phyloP scores from a whole-genome alignment of 1,139 yeast genomes.

The Suhomyces panamericanus region DNA sequence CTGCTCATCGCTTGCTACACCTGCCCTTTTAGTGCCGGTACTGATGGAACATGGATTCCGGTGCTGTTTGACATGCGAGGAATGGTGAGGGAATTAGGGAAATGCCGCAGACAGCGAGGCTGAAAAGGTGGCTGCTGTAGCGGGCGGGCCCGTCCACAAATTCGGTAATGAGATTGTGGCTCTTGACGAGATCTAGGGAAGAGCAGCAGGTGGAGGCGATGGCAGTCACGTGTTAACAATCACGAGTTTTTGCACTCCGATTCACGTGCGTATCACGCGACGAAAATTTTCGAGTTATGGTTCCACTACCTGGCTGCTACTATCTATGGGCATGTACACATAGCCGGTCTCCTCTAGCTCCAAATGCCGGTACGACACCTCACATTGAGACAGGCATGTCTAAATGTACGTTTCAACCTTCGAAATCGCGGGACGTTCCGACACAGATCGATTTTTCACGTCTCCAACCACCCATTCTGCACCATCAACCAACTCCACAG shows the following conservation, averaged over 20 bases:
- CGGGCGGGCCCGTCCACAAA: not conserved
- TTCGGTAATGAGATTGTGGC: too few relatives aligned
- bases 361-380: conserved; percentile 25
- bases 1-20: not conserved
- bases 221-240: not conserved
- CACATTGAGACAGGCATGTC: conserved; percentile 22
- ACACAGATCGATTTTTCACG: conserved; percentile 21
- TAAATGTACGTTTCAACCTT: conserved; percentile 23
- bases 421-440: conserved; percentile 20
- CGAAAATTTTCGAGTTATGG: conserved; percentile 1
- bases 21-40: not conserved
- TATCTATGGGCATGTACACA: not conserved
- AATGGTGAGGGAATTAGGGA: not conserved
- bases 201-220: not conserved
- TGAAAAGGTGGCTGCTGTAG: not conserved
- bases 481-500: conserved; percentile 27
- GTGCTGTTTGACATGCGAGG: not conserved
- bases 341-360: not conserved
- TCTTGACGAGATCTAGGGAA: too few relatives aligned
- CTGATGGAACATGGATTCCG: not conserved
- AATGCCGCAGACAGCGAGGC: not conserved
- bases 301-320: not conserved
- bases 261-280: conserved; percentile 4
- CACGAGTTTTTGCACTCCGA: not conserved
- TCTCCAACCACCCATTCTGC: conserved; percentile 28